phyloP scores from a whole-genome alignment of 805 yeast species.

The Pichia gijzeniarum region DNA sequence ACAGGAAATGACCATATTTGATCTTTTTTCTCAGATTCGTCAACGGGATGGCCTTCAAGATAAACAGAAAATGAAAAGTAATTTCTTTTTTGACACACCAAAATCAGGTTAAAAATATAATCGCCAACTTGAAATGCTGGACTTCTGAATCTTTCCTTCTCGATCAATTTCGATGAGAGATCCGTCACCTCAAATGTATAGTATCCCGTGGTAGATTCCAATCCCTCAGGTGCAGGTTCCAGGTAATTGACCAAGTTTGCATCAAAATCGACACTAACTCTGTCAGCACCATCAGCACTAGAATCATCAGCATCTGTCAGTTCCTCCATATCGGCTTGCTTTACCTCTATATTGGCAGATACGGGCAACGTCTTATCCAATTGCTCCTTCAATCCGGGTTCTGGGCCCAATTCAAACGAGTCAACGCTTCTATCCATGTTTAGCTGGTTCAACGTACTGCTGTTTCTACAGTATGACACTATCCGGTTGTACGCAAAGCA shows the following conservation, averaged over 20 bases:
- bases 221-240: constrained; percentile 28
- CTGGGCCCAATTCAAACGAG: background rate
- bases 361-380: no score
- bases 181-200: constrained; percentile 37
- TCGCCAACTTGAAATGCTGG: constrained; percentile 52
- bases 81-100: constrained; percentile 5
- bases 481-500: no score
- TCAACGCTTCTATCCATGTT: constrained; percentile 1
- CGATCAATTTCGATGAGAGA: constrained; percentile 24
- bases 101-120: constrained; percentile 7
- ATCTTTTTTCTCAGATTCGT: constrained; percentile 20
- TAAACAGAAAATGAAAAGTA: constrained; percentile 60
- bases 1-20: constrained; percentile 83
- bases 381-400: background rate
- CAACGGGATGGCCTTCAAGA: constrained; percentile 61
- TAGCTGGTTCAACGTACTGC: background rate
- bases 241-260: constrained; percentile 18
- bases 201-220: constrained; percentile 26
- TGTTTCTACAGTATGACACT: background rate
- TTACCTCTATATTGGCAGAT: background rate
- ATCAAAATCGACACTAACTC: background rate
- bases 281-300: background rate
- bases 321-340: background rate
- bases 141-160: constrained; percentile 31
- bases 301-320: background rate